Evolutionary conservation across 2,329 filamentous ascomycete genomes (phyloP), one percentile per base, ranked within the genome.

Genomic region (Lecanoromycetidae sp.): DNA sequence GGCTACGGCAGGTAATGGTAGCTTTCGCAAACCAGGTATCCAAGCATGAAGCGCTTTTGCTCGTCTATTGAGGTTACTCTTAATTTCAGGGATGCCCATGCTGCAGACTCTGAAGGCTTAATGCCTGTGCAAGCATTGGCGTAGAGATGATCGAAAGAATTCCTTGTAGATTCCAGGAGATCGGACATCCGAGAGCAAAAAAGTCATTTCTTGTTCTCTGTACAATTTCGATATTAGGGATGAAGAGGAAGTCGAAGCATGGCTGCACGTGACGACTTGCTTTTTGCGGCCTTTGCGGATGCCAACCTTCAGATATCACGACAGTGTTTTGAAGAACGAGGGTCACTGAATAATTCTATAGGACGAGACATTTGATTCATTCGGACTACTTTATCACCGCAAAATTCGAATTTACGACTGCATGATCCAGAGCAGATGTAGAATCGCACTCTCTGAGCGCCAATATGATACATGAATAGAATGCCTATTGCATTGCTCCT

Each of bases 1-100:
- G 1, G 70, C 71, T 32, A 80, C 64, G 0, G 73, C 76, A 1
- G 69, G 61, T 4, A 78, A 69, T 0, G 77, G 77, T 3, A 80
- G 66, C 48, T 68, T 73, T 26, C 70, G 66, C 10, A 81, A 59
- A 7, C 72, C 73, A 0, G 77, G 77, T 20, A 76, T 64, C 4
- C 68, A 34, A 32, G 19, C 6, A 37, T 54, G 49, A 5, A 33
- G 49, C 13, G 19, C 29, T 34, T 33, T 39, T 15, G 36, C 44
- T 29, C 44, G n/a, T 27, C 29, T 41, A 19, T 34, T 34, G 37
- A 43, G 29, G 32, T 17, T n/a, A 10, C 22, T n/a, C 15, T 48
- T 45, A n/a, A 45, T 15, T 9, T 19, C 27, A 15, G 12, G 17
- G 22, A 51, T 23, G n/a, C 27, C 35, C 44, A 48, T 51, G 7